A percentile compares a stretch with the other conserved stretches of the same genome.
These are phyloP conservation scores for Sporobolomyces phaffii DNA, from an alignment of 768 basidiomycete species.

Conservation along the genomic window DNA sequence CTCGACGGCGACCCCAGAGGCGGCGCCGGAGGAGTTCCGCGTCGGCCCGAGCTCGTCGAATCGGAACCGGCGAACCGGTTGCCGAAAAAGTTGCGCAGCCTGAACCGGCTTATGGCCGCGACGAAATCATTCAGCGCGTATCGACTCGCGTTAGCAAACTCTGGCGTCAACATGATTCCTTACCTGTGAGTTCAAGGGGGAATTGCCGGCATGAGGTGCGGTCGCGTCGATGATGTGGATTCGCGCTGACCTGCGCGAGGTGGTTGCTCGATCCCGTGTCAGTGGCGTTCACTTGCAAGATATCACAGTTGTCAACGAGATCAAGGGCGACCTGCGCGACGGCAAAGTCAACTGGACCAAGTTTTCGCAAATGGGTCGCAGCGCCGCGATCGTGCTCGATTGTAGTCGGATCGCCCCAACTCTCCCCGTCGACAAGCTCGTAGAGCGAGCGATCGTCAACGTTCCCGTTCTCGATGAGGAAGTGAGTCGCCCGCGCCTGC, in stretches of 20 bases:
- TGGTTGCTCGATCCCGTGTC: too few species aligned
- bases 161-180: constrained; percentile 80
- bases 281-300: constrained; percentile 90
- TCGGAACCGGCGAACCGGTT: constrained; percentile 46
- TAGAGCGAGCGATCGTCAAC: constrained; percentile 37
- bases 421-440: constrained; percentile 24
- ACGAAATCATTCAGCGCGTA: constrained; percentile 82
- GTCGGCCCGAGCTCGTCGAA: constrained; percentile 3
- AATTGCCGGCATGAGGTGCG: too few species aligned
- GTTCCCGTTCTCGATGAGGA: constrained; percentile 34
- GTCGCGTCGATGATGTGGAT: too few species aligned
- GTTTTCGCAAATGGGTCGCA: constrained; percentile 83
- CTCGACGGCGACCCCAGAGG: constrained; percentile 52
- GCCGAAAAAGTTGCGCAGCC: constrained; percentile 68
- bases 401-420: constrained; percentile 32
- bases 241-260: too few species aligned
- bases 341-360: constrained; percentile 93
- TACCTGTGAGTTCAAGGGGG: constrained; percentile 55
- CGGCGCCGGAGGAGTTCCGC: too few species aligned
- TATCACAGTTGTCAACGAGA: constrained; percentile 77
- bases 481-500: not conserved
- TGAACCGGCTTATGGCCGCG: constrained; percentile 76
- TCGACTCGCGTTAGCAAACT: constrained; percentile 75
- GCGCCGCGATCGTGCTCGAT: constrained; percentile 61
- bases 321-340: constrained; percentile 64